phyloP scores from a whole-genome alignment of 2,329 filamentous ascomycete species.

The Cladophialophora immunda region DNA sequence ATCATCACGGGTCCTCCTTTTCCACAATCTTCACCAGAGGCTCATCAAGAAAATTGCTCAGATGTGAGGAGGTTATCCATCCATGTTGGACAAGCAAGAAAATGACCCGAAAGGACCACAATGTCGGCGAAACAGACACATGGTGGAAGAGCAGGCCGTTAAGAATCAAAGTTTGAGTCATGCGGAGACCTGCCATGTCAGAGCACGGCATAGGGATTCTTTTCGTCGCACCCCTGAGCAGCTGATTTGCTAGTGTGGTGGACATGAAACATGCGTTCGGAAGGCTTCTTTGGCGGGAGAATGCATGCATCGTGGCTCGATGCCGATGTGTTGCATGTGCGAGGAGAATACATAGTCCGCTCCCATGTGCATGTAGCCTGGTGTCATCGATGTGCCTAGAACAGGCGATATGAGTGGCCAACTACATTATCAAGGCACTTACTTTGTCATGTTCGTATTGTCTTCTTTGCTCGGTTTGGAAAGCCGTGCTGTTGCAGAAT shows the following conservation, averaged over 20 bases:
- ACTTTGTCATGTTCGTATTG: not conserved
- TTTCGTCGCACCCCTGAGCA: conserved; percentile 8
- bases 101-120: conserved; percentile 4
- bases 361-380: conserved; percentile 26
- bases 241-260: conserved; percentile 12
- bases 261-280: conserved; percentile 33
- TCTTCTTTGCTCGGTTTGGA: not conserved
- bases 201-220: conserved; percentile 13
- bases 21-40: not conserved
- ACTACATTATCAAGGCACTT: not conserved
- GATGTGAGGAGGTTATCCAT: not conserved
- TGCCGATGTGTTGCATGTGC: conserved; percentile 31
- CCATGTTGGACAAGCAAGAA: not conserved
- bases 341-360: conserved; percentile 11
- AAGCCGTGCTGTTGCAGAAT: not conserved
- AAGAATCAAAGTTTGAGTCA: conserved; percentile 28
- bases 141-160: conserved; percentile 6
- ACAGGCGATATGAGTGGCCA: conserved; percentile 7
- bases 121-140: conserved; percentile 11
- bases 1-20: not conserved
- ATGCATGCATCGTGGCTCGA: conserved; percentile 27
- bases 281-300: conserved; percentile 8
- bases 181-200: conserved; percentile 28
- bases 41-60: not conserved
- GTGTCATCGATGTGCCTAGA: conserved; percentile 26